Evolutionary conservation across 768 basidiomycete species (phyloP), one percentile per base, ranked within the genome.

Genomic region (Pisolithus microcarpus): DNA sequence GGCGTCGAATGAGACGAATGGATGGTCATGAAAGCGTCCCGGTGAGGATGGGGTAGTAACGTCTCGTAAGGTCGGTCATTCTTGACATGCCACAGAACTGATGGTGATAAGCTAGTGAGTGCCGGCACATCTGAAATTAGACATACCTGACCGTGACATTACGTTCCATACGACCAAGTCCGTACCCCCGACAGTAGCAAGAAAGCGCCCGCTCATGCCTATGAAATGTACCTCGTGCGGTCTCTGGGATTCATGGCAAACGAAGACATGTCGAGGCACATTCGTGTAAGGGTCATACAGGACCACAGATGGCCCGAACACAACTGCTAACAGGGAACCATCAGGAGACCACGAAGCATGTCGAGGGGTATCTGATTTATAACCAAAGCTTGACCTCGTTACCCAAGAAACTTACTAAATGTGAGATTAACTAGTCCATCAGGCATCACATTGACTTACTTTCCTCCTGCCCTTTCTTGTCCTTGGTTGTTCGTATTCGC

Each of bases 311-410:
- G 76, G 62, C 0, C 81, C 82, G 48, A 87, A 76, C 11, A 84
- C 74, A 19, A 94, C 76, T 11, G 85, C 87, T 43, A 98, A 71
- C 30, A 99, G 73, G 5, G 93, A 93, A 8, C 81, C 85, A 64
- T 99, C 96, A 4, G 75, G 76, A 6, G 94, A 90, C 83, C 92
- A 96, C 1, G 82, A 76, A 0, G 78, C 72, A 55, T 82, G 75
- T 48, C 73, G 74, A 30, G 92, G 88, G 46, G 73, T 69, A 61
- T 82, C 78, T n/a, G 75, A 72, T 40, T 84, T 87, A 62, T 87
- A 87, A 38, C 66, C 71, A 57, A 89, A 76, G 2, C 82, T 79
- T 2, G 91, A 85, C 46, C 86, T 82, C 42, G 80, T 74, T n/a
- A 82, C 75, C 94, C 93, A 98, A 44, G 81, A 85, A 54, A 67